Evolutionary conservation across 306 rosid genomes (phyloP).

Genomic region (Nissolia schottii): DNA sequence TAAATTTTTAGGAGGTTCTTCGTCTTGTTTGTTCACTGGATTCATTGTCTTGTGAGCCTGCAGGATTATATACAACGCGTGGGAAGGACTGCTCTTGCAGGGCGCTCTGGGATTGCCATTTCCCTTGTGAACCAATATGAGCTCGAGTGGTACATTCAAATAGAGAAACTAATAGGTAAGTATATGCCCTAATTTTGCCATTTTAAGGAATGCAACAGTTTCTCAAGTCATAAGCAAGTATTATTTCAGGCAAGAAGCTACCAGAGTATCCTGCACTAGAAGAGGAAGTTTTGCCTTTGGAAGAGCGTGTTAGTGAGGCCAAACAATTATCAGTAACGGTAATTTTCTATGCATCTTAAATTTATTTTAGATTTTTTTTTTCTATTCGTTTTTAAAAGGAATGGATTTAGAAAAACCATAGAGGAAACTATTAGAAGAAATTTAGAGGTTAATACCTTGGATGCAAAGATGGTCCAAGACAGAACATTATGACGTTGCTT

Average conservation of each 20-base stretch:
- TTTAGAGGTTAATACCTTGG: no score
- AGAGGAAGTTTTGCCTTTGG: slow-evolving; percentile 65
- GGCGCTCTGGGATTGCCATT: slow-evolving; percentile 82
- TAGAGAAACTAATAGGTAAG: slow-evolving; percentile 80
- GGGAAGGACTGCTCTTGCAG: slow-evolving; percentile 97
- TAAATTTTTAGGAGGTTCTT: background rate
- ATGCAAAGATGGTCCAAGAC: no score
- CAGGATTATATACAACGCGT: slow-evolving; percentile 93
- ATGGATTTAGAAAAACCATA: no score
- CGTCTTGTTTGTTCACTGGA: background rate
- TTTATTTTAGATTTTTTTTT: background rate
- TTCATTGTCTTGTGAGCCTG: slow-evolving; percentile 14
- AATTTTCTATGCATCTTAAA: background rate
- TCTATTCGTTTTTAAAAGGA: background rate
- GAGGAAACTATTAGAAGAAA: no score
- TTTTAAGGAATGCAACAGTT: background rate
- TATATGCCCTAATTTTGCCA: background rate
- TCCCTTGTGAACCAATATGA: slow-evolving; percentile 84
- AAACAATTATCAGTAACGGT: slow-evolving; percentile 68
- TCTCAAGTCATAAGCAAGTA: background rate
- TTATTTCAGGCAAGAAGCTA: slow-evolving; percentile 58
- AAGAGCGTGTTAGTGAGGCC: slow-evolving; percentile 70
- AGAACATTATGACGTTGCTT: no score
- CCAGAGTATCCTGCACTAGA: slow-evolving; percentile 59
- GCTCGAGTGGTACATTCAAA: slow-evolving; percentile 74